These are phyloP conservation scores for Solanum chacoense DNA, from an alignment of 305 asterid genomes.

Conservation along the genomic window DNA sequence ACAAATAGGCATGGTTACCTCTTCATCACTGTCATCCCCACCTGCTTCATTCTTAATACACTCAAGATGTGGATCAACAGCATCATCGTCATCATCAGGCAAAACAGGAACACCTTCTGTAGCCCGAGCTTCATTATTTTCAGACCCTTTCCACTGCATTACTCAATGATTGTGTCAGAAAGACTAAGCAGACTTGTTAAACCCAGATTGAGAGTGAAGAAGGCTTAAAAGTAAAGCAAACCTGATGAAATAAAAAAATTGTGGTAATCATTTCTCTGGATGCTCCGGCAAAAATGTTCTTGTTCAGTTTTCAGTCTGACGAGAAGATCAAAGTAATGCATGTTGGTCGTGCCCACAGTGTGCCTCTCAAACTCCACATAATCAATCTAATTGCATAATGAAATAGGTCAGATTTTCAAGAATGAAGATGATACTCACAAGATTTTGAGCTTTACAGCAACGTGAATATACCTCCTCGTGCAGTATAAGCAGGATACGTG, in stretches of 20 bases:
- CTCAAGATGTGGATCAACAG: slow-evolving; percentile 88
- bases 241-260: slow-evolving; percentile 66
- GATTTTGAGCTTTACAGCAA: neutral
- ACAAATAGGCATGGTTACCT: slow-evolving; percentile 30
- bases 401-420: slow-evolving; percentile 11
- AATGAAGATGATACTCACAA: neutral
- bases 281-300: slow-evolving; percentile 92
- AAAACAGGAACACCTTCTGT: slow-evolving; percentile 60
- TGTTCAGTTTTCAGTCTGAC: slow-evolving; percentile 81
- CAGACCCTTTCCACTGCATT: slow-evolving; percentile 61
- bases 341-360: slow-evolving; percentile 89
- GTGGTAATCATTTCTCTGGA: slow-evolving; percentile 81
- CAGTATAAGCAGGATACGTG: slow-evolving; percentile 93
- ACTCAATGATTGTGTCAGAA: neutral
- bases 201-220: neutral
- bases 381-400: slow-evolving; percentile 45
- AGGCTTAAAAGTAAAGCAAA: slow-evolving; percentile 14
- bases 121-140: slow-evolving; percentile 36
- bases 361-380: slow-evolving; percentile 98
- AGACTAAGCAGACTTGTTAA: neutral
- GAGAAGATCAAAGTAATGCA: slow-evolving; percentile 95
- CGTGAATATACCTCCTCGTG: slow-evolving; percentile 67
- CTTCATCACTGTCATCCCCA: slow-evolving; percentile 86
- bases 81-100: slow-evolving; percentile 54
- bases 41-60: slow-evolving; percentile 69